Percentiles rank a stretch among this genome's conserved stretches.
These are phyloP conservation scores for Tillandsia fasciculata DNA, from an alignment of 176 grass and related monocot genomes.

Conservation along the genomic window DNA sequence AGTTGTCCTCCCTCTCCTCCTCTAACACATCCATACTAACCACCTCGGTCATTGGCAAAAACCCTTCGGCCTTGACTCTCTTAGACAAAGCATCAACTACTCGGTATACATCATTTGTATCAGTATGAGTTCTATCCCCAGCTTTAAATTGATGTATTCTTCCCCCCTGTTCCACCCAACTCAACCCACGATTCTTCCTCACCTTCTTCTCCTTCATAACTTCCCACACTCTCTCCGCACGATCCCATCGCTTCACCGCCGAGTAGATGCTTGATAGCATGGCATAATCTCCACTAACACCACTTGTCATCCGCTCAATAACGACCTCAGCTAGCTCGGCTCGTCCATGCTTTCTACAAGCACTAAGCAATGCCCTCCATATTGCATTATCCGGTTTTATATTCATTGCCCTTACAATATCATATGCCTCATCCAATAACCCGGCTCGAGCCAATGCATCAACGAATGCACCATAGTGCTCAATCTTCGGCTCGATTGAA, in stretches of 20 bases:
- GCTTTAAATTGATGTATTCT: conserved; percentile 55
- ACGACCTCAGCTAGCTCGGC: conserved; percentile 36
- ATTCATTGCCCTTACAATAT: conserved; percentile 38
- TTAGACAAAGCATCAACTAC: conserved; percentile 34
- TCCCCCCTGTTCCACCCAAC: conserved; percentile 45
- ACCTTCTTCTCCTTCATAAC: conserved; percentile 43
- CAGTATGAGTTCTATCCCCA: conserved; percentile 42
- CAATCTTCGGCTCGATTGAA: conserved; percentile 33
- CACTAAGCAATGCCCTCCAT: conserved; percentile 68
- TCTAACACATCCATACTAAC: conserved; percentile 56
- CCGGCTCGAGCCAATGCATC: conserved; percentile 48
- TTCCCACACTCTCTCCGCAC: conserved; percentile 49
- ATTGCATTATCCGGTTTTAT: conserved; percentile 46
- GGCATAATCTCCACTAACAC: conserved; percentile 51
- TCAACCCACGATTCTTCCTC: conserved; percentile 50
- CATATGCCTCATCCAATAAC: conserved; percentile 54
- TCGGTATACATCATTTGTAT: conserved; percentile 38
- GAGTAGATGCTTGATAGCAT: conserved; percentile 68
- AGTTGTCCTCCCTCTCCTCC: conserved; percentile 70
- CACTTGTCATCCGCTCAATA: conserved; percentile 26
- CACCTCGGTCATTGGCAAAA: conserved; percentile 43
- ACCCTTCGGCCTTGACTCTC: conserved; percentile 52
- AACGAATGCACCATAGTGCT: conserved; percentile 65
- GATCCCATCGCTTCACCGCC: conserved; percentile 44
- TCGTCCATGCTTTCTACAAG: conserved; percentile 31